Evolutionary conservation across 73 alveolate species (phyloP).

Genomic region (Tetrahymena malaccensis): DNA sequence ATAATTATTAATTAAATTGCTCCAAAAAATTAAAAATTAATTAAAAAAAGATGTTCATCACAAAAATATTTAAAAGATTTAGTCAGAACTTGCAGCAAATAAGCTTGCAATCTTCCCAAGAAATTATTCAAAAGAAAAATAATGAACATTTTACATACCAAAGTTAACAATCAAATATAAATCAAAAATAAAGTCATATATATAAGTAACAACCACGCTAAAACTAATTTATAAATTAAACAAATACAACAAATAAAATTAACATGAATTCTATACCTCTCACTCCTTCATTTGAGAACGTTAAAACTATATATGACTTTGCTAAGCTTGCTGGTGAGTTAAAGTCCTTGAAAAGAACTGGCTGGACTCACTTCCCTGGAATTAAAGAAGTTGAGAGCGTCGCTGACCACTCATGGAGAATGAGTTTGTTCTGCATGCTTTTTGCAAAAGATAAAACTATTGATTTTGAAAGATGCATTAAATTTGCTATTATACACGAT

Average conservation of each 20-base stretch:
- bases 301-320: background rate
- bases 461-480: constrained; percentile 25
- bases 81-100: background rate
- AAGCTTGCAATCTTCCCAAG: background rate
- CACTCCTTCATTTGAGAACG: background rate
- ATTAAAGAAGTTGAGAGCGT: constrained; percentile 20
- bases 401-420: constrained; percentile 41
- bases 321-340: constrained; percentile 7
- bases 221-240: background rate
- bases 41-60: background rate
- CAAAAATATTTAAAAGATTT: background rate
- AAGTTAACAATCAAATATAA: background rate
- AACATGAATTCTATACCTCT: background rate
- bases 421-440: constrained; percentile 7
- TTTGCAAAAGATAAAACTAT: constrained; percentile 6
- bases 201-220: background rate
- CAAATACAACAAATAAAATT: background rate
- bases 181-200: background rate
- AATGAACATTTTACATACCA: background rate
- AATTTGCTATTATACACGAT: constrained; percentile 48
- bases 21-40: background rate
- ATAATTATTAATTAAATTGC: background rate
- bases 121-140: background rate
- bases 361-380: constrained; percentile 27
- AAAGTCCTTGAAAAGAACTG: constrained; percentile 14